These are phyloP conservation scores for Plasmodium inui DNA, from an alignment of 169 alveolate species.

Conservation along the genomic window DNA sequence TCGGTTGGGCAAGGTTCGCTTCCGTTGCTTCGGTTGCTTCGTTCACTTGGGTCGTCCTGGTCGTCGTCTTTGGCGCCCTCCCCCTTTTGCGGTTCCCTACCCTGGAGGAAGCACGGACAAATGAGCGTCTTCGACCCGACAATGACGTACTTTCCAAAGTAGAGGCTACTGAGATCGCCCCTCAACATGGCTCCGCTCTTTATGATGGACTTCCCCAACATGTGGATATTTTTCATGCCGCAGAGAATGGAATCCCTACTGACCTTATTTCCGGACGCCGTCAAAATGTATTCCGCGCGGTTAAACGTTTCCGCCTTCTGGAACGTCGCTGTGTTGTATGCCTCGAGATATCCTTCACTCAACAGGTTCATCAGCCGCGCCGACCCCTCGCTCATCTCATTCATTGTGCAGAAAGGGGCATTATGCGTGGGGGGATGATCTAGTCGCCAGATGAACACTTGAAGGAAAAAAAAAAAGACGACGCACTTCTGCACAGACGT, in stretches of 20 bases:
- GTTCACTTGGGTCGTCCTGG: background rate
- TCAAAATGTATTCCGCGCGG: conserved; percentile 47
- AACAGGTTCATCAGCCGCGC: conserved; percentile 22
- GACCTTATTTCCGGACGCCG: conserved; percentile 75
- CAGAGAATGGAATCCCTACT: conserved; percentile 55
- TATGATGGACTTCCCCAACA: conserved; percentile 86
- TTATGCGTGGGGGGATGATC: background rate
- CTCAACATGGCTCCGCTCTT: conserved; percentile 84
- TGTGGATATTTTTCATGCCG: conserved; percentile 85
- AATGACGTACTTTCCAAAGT: conserved; percentile 84
- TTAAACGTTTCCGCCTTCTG: conserved; percentile 18
- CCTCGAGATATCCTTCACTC: conserved; percentile 52
- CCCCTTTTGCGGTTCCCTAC: background rate
- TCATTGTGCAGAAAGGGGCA: background rate
- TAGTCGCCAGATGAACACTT: background rate
- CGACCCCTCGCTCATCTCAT: background rate
- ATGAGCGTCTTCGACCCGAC: conserved; percentile 84
- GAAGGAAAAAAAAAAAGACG: background rate
- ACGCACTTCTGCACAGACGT: background rate
- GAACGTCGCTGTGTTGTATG: conserved; percentile 50
- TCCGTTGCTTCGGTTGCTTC: too few species aligned
- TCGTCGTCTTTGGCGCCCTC: background rate
- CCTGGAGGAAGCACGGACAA: conserved; percentile 84
- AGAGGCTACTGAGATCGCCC: conserved; percentile 87
- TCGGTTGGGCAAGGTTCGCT: background rate